Conservation (phyloP, 345 rosid genomes). For the Kernera saxatilis region DNA sequence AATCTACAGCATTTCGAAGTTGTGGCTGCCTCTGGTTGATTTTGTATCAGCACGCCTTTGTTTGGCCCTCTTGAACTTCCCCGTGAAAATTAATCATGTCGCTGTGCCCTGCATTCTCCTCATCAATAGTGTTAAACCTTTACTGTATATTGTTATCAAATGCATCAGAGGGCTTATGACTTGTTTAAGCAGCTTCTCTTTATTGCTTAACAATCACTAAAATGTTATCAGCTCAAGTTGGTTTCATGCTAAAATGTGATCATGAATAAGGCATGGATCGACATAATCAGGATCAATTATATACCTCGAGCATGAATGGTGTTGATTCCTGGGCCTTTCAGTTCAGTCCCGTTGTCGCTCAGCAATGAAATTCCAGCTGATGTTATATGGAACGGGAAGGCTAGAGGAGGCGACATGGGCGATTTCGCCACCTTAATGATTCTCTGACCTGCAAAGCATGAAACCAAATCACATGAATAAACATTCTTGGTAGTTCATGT, state of each 20-base stretch:
- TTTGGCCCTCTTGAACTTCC: background rate
- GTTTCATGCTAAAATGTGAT: background rate
- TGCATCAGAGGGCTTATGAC: background rate
- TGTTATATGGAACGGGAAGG: slow-evolving; percentile 65
- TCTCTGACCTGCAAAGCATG: slow-evolving; percentile 56
- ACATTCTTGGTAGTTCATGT: background rate
- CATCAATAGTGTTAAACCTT: background rate
- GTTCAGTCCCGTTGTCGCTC: slow-evolving; percentile 51
- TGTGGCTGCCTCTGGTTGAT: slow-evolving; percentile 24
- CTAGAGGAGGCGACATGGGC: slow-evolving; percentile 71
- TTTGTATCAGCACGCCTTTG: slow-evolving; percentile 27
- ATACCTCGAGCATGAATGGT: slow-evolving; percentile 40
- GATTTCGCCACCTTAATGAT: slow-evolving; percentile 76
- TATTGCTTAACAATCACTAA: background rate
- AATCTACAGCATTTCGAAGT: slow-evolving; percentile 1
- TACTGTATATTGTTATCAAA: background rate
- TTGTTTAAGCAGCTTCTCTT: background rate
- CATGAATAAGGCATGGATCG: background rate
- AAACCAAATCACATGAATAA: background rate
- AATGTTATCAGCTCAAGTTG: background rate
- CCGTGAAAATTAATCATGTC: slow-evolving; percentile 38
- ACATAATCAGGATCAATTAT: background rate
- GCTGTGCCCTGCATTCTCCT: slow-evolving; percentile 39
- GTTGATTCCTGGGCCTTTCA: slow-evolving; percentile 56
- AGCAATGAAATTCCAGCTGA: slow-evolving; percentile 60